These are phyloP conservation scores for Blepharisma stoltei DNA, from an alignment of 73 alveolate species.

Conservation along the genomic window DNA sequence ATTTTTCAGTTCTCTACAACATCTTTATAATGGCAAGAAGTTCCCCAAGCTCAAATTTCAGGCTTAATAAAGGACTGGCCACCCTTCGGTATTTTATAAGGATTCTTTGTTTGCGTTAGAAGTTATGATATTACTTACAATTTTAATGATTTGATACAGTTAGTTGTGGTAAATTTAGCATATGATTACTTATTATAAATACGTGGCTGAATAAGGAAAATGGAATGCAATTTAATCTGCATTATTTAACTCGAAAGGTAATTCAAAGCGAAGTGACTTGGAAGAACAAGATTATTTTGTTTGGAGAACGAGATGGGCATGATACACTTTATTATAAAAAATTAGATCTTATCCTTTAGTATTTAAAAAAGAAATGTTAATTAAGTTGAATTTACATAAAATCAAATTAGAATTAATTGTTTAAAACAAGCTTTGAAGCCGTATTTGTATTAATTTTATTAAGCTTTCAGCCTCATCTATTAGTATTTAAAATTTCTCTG, in stretches of 20 bases:
- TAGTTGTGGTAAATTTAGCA: no score
- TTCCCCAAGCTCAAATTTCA: conserved; percentile 34
- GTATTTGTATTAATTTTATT: no score
- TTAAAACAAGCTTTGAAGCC: no score
- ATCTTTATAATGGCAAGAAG: conserved; percentile 55
- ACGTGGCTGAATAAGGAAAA: no score
- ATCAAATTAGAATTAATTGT: no score
- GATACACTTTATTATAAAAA: no score
- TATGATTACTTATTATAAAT: no score
- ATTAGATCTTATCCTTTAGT: no score
- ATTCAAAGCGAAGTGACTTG: conserved; percentile 35
- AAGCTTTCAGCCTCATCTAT: no score
- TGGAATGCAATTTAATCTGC: conserved; percentile 30
- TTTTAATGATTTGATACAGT: conserved; percentile 54
- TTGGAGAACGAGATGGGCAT: conserved; percentile 91
- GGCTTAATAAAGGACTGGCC: conserved; percentile 67
- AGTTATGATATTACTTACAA: conserved; percentile 75
- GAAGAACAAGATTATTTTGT: conserved; percentile 62
- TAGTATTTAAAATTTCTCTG: no score
- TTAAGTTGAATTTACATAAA: no score
- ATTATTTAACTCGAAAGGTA: conserved; percentile 37
- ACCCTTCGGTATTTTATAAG: conserved; percentile 56
- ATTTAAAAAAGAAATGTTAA: no score
- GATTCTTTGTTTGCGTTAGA: conserved; percentile 60
- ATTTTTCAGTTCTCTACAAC: conserved; percentile 57